Base-by-base conservation (phyloP, 1,284 basidiomycete species). In the Leccinum solheimii region DNA sequence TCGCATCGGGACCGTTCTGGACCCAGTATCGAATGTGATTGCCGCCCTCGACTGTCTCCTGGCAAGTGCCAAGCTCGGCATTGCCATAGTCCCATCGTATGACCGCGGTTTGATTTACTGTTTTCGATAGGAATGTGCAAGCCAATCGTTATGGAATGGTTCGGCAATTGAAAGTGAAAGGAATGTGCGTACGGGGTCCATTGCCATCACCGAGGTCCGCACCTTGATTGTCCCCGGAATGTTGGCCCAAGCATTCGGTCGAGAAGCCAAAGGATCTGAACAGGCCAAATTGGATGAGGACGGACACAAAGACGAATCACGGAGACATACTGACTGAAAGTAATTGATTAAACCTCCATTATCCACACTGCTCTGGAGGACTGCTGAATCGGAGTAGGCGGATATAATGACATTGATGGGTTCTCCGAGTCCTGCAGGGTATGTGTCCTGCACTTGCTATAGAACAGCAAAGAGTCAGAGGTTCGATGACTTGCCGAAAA, bases 11-110 rank as follows among this genome's bases (percentile, higher is more conserved):
- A 0, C 89, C 91, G 62, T 91, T 81, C 76, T 97, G 95, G 1
- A 83, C 75, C 92, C 93, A 98, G 76, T 95, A 96, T 27, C 96
- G 85, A 73, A 96, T 87, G 72, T 98, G 96, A 69, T 92, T 86
- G 5, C 96, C 96, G 11, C 96, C 96, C 64, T 91, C 70, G 55
- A 97, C 83, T 2, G 92, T 92, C 76, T 98, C 94, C 66, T 82
- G 79, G 73, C 94, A 95, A 1, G 92, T 86, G 0, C 94, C 94
- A 16, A 94, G 74, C 59, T 86, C 78, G 5, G 86, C 83, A 69
- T 95, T 86, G 5, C 86, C 85, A 72, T 90, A 96, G 72, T 94
- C 84, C 83, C 86, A 93, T 48, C 94, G 82, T 48, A 95, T 86
- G 45, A 89, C 88, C 14, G 86, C 85, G 0, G 88, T 88, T 73